These are phyloP conservation scores for Thermoascus crustaceus DNA, from an alignment of 2,329 filamentous ascomycete species.

Conservation along the genomic window DNA sequence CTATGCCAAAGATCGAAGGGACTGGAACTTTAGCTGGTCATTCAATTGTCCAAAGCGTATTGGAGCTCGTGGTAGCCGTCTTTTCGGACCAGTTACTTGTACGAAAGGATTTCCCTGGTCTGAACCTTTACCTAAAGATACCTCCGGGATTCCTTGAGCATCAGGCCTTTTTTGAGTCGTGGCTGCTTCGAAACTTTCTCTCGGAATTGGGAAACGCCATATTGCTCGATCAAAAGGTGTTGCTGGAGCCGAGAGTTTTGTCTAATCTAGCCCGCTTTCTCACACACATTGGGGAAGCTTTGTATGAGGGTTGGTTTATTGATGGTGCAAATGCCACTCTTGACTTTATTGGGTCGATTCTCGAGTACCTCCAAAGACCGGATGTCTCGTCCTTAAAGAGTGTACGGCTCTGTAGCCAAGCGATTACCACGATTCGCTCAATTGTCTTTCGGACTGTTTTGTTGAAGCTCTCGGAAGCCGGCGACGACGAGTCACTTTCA, in stretches of 20 bases:
- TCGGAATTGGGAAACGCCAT: constrained; percentile 62
- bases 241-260: constrained; percentile 74
- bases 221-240: constrained; percentile 59
- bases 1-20: constrained; percentile 50
- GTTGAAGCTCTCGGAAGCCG: constrained; percentile 73
- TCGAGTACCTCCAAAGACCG: constrained; percentile 83
- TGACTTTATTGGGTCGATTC: constrained; percentile 73
- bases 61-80: constrained; percentile 69
- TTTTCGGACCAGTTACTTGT: constrained; percentile 79
- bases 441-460: constrained; percentile 73
- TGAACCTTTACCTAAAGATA: constrained; percentile 76
- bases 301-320: constrained; percentile 95
- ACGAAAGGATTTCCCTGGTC: constrained; percentile 83
- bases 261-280: constrained; percentile 80
- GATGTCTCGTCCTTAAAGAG: constrained; percentile 75
- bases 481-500: constrained; percentile 58
- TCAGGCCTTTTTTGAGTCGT: constrained; percentile 91
- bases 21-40: constrained; percentile 49
- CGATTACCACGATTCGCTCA: constrained; percentile 64
- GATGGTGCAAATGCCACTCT: constrained; percentile 75
- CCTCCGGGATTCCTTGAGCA: constrained; percentile 92
- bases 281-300: constrained; percentile 74
- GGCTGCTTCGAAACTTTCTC: constrained; percentile 68
- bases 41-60: constrained; percentile 63
- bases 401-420: constrained; percentile 83